A percentile compares a stretch with the other conserved stretches of the same genome.
phyloP scores from a whole-genome alignment of 345 rosid species.

The Streptanthus diversifolius region DNA sequence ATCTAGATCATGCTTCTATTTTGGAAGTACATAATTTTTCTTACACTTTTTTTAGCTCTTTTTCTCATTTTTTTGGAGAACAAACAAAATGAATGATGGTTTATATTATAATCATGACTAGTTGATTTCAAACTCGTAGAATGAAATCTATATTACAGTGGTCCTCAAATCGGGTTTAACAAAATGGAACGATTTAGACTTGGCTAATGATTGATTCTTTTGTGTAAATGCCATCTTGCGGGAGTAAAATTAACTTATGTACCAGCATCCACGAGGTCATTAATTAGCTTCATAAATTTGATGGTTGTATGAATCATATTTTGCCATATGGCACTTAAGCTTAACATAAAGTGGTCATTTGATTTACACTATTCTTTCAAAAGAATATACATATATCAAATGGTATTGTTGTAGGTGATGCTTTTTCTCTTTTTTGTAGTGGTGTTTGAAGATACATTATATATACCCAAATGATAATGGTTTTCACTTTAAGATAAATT shows the following conservation, averaged over 20 bases:
- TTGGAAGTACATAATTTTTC: background rate
- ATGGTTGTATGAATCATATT: slow-evolving; percentile 2
- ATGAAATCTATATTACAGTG: no score
- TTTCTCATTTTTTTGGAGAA: background rate
- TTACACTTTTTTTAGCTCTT: background rate
- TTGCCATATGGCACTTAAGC: slow-evolving; percentile 3
- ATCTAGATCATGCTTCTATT: background rate
- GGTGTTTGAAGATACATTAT: background rate
- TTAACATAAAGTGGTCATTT: background rate
- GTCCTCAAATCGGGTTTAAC: background rate
- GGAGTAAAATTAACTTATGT: slow-evolving; percentile 1
- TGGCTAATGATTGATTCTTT: background rate
- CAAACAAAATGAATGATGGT: background rate
- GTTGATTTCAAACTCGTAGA: background rate
- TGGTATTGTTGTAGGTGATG: background rate
- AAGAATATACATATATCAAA: background rate
- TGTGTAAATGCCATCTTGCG: slow-evolving; percentile 1
- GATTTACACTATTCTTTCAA: background rate
- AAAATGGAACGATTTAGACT: background rate
- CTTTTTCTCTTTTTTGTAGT: background rate
- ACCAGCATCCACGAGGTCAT: slow-evolving; percentile 9
- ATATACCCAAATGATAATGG: no score
- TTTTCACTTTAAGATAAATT: no score
- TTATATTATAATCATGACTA: background rate
- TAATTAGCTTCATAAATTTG: background rate